Conservation (phyloP, 106 monocot species). For the Alisma plantagoaquatica region DNA sequence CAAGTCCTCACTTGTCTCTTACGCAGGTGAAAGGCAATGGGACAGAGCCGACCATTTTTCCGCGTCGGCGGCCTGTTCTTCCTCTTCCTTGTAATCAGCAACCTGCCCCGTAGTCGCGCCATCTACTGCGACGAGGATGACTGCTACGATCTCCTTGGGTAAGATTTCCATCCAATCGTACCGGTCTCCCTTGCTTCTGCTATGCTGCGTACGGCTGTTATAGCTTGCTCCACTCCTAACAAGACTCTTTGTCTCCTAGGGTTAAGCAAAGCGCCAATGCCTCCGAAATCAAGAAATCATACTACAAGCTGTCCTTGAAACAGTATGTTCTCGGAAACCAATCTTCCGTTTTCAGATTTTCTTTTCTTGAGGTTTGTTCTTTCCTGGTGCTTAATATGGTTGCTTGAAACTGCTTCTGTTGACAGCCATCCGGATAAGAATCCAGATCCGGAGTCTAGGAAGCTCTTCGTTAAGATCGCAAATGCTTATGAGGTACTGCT, state of each 20-base stretch:
- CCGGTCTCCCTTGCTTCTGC: background rate
- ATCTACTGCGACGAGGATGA: conserved; percentile 99
- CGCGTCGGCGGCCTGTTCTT: background rate
- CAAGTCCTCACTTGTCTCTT: no score
- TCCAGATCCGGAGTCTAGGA: conserved; percentile 86
- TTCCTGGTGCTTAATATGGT: background rate
- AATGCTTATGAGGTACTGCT: conserved; percentile 82
- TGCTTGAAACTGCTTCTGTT: background rate
- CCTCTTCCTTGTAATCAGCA: background rate
- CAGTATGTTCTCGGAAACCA: conserved; percentile 45
- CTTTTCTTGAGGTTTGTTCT: no score
- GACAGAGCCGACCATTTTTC: no score
- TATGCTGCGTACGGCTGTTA: no score
- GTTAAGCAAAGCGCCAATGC: conserved; percentile 78
- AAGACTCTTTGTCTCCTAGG: conserved; percentile 18
- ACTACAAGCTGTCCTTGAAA: conserved; percentile 99
- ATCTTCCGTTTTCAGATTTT: no score
- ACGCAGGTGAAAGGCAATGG: no score
- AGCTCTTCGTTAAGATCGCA: conserved; percentile 83
- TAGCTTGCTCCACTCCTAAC: background rate
- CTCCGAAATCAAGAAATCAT: conserved; percentile 99
- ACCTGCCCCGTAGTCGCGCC: conserved; percentile 12
- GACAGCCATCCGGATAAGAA: conserved; percentile 95
- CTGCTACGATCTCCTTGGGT: conserved; percentile 99
- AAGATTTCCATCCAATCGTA: conserved; percentile 2